These are phyloP conservation scores for Aspergillus sergii DNA, from an alignment of 2,329 filamentous ascomycete genomes.

Conservation along the genomic window DNA sequence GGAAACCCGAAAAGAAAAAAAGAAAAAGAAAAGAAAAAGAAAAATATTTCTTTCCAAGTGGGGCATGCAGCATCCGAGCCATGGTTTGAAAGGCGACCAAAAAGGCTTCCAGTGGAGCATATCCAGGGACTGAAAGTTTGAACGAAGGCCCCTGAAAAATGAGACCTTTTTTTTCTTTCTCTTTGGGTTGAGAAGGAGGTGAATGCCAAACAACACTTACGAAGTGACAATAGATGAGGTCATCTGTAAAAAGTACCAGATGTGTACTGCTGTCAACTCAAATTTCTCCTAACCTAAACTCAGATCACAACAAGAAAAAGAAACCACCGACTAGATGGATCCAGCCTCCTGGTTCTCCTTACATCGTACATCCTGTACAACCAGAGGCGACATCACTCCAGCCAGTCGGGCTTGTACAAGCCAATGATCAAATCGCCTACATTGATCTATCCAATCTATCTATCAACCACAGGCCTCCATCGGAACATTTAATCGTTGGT, in stretches of 20 bases:
- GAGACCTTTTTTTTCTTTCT: neutral
- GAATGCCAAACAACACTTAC: neutral
- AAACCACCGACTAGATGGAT: conserved; percentile 1
- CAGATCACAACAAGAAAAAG: neutral
- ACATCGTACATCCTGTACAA: conserved; percentile 1
- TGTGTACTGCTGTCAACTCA: neutral
- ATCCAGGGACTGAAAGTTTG: conserved; percentile 13
- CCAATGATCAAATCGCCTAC: neutral
- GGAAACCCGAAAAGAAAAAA: neutral
- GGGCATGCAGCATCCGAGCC: neutral
- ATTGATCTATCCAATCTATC: conserved; percentile 13
- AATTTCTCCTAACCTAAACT: neutral
- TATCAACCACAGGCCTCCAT: conserved; percentile 7
- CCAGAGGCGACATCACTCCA: neutral
- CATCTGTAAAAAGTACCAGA: neutral
- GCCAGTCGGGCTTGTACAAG: neutral
- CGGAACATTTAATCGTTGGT: conserved; percentile 1
- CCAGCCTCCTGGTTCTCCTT: conserved; percentile 7
- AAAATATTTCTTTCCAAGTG: neutral
- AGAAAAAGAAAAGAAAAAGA: neutral
- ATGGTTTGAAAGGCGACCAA: conserved; percentile 5
- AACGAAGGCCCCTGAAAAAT: conserved; percentile 2
- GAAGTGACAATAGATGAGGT: neutral
- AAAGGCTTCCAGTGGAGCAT: conserved; percentile 3
- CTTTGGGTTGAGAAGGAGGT: neutral